Evolutionary conservation across 2,329 filamentous ascomycete genomes (phyloP).

Genomic region (Diplocarpon rosae): DNA sequence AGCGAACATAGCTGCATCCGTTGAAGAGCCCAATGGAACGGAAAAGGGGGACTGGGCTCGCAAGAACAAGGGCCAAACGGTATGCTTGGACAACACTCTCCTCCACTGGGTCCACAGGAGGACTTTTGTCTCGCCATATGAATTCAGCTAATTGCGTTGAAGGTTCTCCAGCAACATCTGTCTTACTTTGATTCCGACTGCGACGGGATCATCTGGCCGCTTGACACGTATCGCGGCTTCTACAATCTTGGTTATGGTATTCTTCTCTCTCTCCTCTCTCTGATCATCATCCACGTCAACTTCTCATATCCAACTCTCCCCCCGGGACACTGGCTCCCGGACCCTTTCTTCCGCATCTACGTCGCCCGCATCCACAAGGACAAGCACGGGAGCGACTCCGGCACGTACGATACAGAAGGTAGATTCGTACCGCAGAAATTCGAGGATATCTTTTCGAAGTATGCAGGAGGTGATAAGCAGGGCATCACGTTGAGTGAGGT

Average conservation of each 20-base stretch:
- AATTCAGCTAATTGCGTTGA: background rate
- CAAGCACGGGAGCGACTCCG: constrained; percentile 37
- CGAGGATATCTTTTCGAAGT: constrained; percentile 40
- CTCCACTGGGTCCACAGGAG: too few species aligned
- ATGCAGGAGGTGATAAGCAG: constrained; percentile 29
- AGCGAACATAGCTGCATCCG: constrained; percentile 32
- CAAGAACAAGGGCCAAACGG: constrained; percentile 30
- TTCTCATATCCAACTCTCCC: constrained; percentile 38
- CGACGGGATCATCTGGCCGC: constrained; percentile 42
- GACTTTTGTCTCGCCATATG: too few species aligned
- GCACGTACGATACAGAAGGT: constrained; percentile 37
- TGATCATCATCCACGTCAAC: constrained; percentile 39
- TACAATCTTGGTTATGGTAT: constrained; percentile 34
- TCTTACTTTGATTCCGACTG: constrained; percentile 40
- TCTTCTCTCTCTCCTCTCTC: constrained; percentile 32
- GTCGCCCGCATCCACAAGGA: constrained; percentile 26
- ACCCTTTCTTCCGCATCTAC: constrained; percentile 31
- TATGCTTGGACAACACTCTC: background rate
- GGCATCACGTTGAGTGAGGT: constrained; percentile 31
- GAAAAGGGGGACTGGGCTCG: constrained; percentile 29
- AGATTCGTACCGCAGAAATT: constrained; percentile 39
- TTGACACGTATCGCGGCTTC: constrained; percentile 39
- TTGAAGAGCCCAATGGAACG: constrained; percentile 32
- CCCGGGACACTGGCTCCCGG: constrained; percentile 31
- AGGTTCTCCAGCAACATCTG: constrained; percentile 41